A percentile compares a stretch with the other conserved stretches of the same genome.
Conservation (phyloP, 2,329 filamentous ascomycete species). For the Ophiocordyceps camponoti-floridani region DNA sequence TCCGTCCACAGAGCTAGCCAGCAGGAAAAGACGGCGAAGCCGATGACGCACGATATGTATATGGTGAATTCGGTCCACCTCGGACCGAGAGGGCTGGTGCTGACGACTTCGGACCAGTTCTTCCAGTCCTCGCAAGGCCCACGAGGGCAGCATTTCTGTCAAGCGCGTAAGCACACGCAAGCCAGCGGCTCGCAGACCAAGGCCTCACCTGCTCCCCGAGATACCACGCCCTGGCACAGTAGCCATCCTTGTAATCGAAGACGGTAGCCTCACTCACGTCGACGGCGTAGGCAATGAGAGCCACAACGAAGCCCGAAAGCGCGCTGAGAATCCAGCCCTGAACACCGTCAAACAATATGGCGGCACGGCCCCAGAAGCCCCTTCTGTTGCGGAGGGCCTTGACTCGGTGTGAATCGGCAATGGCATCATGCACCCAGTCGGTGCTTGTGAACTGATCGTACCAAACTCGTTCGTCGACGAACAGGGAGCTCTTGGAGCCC, state of each 20-base stretch:
- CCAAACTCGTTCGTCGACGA: conserved; percentile 79
- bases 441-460: conserved; percentile 97
- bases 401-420: conserved; percentile 80
- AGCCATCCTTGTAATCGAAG: conserved; percentile 85
- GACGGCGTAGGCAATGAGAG: conserved; percentile 71
- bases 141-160: conserved; percentile 34
- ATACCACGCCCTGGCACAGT: conserved; percentile 58
- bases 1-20: conserved; percentile 76
- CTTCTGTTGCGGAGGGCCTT: conserved; percentile 67
- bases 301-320: conserved; percentile 72
- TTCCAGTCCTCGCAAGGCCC: conserved; percentile 38
- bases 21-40: conserved; percentile 55
- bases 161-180: not conserved
- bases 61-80: conserved; percentile 59
- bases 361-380: conserved; percentile 66
- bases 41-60: conserved; percentile 55
- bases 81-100: conserved; percentile 24
- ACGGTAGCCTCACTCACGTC: conserved; percentile 71
- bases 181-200: not conserved
- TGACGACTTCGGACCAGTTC: conserved; percentile 33
- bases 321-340: conserved; percentile 93
- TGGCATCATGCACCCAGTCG: conserved; percentile 96
- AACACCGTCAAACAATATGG: conserved; percentile 63
- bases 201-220: conserved; percentile 45
- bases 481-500: conserved; percentile 48